Conservation (phyloP, 2,329 filamentous ascomycete species). For the Teratosphaeria epicoccoides region DNA sequence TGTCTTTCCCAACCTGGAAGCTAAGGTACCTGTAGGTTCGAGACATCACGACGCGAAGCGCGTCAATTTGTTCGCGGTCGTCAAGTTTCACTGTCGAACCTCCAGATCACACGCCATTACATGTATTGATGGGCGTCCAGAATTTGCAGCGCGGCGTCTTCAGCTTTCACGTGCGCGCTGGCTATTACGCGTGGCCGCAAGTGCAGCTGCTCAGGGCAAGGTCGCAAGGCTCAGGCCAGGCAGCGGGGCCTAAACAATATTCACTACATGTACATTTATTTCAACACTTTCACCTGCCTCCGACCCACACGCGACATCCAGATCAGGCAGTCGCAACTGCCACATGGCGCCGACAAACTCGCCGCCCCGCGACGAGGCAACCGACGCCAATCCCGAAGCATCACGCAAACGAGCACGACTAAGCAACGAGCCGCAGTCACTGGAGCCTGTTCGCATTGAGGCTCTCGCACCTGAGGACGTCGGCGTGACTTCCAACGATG, state of each 20-base stretch:
- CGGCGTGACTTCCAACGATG: constrained; percentile 26
- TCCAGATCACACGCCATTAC: too few species aligned
- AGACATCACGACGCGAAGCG: too few species aligned
- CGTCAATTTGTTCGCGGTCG: too few species aligned
- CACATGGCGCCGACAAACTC: constrained; percentile 26
- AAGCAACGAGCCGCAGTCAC: constrained; percentile 26
- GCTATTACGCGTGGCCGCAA: background rate
- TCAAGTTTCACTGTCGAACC: too few species aligned
- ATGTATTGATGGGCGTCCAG: too few species aligned
- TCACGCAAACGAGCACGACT: constrained; percentile 37
- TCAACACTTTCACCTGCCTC: background rate
- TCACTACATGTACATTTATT: background rate
- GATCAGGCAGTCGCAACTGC: background rate
- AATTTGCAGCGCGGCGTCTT: too few species aligned
- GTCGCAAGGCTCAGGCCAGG: background rate
- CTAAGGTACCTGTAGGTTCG: too few species aligned
- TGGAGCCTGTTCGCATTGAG: constrained; percentile 19
- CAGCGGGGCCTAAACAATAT: background rate
- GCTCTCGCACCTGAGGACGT: constrained; percentile 29
- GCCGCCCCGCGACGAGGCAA: constrained; percentile 31
- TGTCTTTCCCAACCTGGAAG: too few species aligned
- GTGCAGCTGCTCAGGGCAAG: background rate
- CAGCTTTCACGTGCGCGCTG: background rate
- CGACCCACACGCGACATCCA: background rate
- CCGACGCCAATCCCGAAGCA: constrained; percentile 35